Percentiles rank a stretch among this genome's conserved stretches.
Evolutionary conservation across 2,329 filamentous ascomycete genomes (phyloP).

Genomic region (Diplodia mutila): DNA sequence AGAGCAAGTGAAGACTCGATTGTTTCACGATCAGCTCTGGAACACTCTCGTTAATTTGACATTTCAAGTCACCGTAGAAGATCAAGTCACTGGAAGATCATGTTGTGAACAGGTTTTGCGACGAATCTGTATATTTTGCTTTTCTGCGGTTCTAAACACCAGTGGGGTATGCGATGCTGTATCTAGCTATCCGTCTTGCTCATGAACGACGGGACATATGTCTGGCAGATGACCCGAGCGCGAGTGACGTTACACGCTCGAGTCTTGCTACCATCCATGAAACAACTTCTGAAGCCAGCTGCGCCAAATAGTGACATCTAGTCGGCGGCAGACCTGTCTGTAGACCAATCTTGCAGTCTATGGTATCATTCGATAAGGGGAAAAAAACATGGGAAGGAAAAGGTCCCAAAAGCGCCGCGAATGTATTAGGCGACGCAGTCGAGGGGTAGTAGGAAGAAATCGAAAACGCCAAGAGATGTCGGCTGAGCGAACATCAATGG

Average conservation of each 20-base stretch:
- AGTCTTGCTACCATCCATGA: not conserved
- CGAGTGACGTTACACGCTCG: not conserved
- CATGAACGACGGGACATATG: constrained; percentile 5
- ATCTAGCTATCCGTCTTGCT: not conserved
- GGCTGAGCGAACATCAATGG: not conserved
- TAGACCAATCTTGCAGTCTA: constrained; percentile 10
- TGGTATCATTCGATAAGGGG: constrained; percentile 17
- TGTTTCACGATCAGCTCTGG: no score
- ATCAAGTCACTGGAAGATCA: no score
- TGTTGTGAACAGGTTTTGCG: not conserved
- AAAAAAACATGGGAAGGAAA: not conserved
- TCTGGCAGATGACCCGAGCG: not conserved
- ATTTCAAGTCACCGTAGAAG: not conserved
- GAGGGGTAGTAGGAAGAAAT: not conserved
- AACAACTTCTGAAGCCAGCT: not conserved
- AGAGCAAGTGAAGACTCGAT: not conserved
- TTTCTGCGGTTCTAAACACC: constrained; percentile 5
- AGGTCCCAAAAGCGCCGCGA: not conserved
- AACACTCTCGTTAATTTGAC: not conserved
- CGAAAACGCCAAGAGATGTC: constrained; percentile 1
- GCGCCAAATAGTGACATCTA: constrained; percentile 16
- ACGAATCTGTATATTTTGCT: not conserved
- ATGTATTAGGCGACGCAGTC: not conserved
- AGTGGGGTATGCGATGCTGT: not conserved
- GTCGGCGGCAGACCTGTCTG: constrained; percentile 6